Evolutionary conservation across 1,284 basidiomycete species (phyloP).

Genomic region (Tranzscheliella williamsii): DNA sequence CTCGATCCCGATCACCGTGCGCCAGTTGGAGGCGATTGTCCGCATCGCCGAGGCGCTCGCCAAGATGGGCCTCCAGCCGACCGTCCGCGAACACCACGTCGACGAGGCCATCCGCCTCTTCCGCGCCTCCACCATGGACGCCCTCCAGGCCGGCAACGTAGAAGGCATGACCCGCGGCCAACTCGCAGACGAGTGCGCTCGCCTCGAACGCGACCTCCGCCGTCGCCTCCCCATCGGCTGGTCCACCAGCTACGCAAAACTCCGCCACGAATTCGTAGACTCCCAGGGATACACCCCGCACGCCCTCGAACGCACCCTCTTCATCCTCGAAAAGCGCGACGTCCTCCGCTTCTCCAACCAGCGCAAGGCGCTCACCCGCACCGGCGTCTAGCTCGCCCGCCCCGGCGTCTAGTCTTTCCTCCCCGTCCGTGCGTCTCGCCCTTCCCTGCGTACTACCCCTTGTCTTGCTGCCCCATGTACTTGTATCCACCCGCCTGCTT

Average conservation of each 20-base stretch:
- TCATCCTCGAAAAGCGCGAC: constrained; percentile 92
- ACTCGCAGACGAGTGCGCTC: constrained; percentile 88
- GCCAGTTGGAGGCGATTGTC: constrained; percentile 97
- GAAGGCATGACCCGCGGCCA: constrained; percentile 91
- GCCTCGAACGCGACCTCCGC: constrained; percentile 88
- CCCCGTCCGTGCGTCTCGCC: no score
- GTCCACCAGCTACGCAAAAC: constrained; percentile 91
- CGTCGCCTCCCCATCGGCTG: constrained; percentile 90
- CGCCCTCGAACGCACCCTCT: constrained; percentile 88
- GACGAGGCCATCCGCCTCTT: constrained; percentile 98
- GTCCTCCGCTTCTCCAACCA: constrained; percentile 78
- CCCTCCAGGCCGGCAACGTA: constrained; percentile 86
- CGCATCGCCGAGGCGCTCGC: constrained; percentile 96
- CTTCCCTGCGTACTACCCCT: background rate
- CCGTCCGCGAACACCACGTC: constrained; percentile 89
- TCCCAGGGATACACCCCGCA: constrained; percentile 75
- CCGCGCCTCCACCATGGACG: constrained; percentile 99
- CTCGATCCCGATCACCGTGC: constrained; percentile 97
- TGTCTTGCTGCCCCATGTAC: no score
- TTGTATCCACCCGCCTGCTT: no score
- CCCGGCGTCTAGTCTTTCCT: no score
- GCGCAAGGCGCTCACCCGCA: constrained; percentile 55
- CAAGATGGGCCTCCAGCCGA: constrained; percentile 85
- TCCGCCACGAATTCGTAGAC: constrained; percentile 92
- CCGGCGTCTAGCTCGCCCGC: constrained; percentile 54